These are phyloP conservation scores for Purshia tridentata DNA, from an alignment of 306 rosid species.

Conservation along the genomic window DNA sequence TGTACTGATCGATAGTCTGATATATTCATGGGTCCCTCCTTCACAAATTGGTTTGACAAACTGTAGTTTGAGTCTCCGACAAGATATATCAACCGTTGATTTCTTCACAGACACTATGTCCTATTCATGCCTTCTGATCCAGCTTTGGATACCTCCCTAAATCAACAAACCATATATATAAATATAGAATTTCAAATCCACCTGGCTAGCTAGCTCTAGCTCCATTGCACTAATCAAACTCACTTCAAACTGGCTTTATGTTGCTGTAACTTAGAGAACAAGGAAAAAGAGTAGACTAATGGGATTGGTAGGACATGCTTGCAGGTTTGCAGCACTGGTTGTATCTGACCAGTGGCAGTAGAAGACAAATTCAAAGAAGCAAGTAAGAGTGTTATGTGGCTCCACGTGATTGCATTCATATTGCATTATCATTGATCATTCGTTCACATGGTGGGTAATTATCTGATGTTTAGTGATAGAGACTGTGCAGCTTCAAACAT, in stretches of 20 bases:
- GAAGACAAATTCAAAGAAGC: too few species aligned
- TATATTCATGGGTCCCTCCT: constrained; percentile 27
- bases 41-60: constrained; percentile 31
- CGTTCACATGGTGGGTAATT: neutral
- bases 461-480: neutral
- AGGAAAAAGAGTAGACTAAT: neutral
- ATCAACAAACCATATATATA: neutral
- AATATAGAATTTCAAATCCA: too few species aligned
- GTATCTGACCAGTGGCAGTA: too few species aligned
- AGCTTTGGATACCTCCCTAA: neutral
- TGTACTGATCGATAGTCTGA: neutral
- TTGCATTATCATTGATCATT: too few species aligned
- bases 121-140: neutral
- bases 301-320: neutral
- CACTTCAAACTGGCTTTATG: too few species aligned
- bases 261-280: constrained; percentile 12
- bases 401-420: too few species aligned
- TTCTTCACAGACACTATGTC: constrained; percentile 11
- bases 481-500: neutral
- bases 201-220: too few species aligned
- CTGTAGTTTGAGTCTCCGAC: constrained; percentile 48
- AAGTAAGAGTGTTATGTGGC: too few species aligned
- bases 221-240: too few species aligned
- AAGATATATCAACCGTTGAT: constrained; percentile 34
- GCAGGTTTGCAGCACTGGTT: too few species aligned